Percentiles rank a stretch among this genome's conserved stretches.
Conservation (phyloP, 257 asterid genomes). For the Capsicum chinense region DNA sequence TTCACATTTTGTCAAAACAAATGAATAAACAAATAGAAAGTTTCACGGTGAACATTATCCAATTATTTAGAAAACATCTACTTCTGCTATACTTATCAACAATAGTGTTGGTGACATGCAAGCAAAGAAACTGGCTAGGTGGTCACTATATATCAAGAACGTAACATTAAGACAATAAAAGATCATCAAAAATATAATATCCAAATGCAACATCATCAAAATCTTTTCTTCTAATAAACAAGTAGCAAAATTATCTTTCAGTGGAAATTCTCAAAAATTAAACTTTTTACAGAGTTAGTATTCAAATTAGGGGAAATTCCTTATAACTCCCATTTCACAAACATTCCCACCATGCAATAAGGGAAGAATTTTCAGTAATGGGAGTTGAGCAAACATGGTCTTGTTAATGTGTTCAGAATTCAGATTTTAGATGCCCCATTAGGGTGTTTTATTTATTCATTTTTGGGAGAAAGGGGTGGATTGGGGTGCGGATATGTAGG, state of each 20-base stretch:
- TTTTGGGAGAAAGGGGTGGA: not conserved
- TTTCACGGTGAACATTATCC: not conserved
- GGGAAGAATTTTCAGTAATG: not conserved
- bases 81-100: not conserved
- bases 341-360: slow-evolving; percentile 11
- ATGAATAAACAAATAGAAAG: not conserved
- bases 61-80: not conserved
- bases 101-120: not conserved
- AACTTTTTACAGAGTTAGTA: not conserved
- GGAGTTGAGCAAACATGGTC: slow-evolving; percentile 13
- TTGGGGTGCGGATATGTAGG: slow-evolving; percentile 5
- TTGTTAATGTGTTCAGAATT: slow-evolving; percentile 3
- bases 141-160: not conserved
- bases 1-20: not conserved
- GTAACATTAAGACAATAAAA: not conserved
- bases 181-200: not conserved
- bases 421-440: not conserved
- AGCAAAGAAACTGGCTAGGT: not conserved
- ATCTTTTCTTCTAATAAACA: not conserved
- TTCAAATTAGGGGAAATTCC: slow-evolving; percentile 5
- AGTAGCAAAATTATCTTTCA: not conserved
- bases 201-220: not conserved
- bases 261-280: not conserved
- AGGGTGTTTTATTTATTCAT: not conserved
- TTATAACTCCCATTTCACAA: not conserved